Evolutionary conservation across 225 moss, liverwort and hornwort species (phyloP).

Genomic region (Antitrichia curtipendula): DNA sequence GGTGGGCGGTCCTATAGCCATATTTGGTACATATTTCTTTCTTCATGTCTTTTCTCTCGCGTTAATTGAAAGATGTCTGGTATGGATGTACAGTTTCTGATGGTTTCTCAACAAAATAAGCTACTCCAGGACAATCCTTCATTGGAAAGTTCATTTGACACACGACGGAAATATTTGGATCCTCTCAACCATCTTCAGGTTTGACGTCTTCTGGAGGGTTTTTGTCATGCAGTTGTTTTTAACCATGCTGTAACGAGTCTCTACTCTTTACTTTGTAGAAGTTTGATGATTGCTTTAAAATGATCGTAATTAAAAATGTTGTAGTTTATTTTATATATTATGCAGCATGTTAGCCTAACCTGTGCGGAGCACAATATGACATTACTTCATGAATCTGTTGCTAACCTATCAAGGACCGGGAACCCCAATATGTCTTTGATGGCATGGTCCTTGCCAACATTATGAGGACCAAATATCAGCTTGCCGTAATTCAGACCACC

Average conservation of each 20-base stretch:
- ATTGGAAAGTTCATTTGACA: slow-evolving; percentile 43
- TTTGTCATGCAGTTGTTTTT: neutral
- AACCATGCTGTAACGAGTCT: neutral
- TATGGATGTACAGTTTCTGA: slow-evolving; percentile 29
- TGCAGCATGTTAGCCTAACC: neutral
- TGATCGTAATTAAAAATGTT: neutral
- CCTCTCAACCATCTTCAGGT: slow-evolving; percentile 58
- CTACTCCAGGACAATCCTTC: slow-evolving; percentile 34
- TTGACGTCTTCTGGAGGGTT: neutral
- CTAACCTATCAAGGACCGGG: neutral
- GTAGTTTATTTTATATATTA: neutral
- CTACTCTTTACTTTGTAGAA: neutral
- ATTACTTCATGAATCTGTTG: neutral
- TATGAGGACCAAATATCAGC: neutral
- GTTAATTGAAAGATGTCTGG: neutral
- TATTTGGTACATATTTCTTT: neutral
- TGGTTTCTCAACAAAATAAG: slow-evolving; percentile 50
- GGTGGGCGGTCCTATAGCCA: neutral
- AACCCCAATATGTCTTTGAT: neutral
- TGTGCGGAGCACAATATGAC: neutral
- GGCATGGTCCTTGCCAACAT: neutral
- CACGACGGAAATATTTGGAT: slow-evolving; percentile 43
- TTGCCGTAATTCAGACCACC: neutral
- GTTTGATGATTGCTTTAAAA: neutral
- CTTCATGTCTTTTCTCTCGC: neutral